Conservation (phyloP, 805 yeast genomes). For the Lipomyces yamanashiensis region DNA sequence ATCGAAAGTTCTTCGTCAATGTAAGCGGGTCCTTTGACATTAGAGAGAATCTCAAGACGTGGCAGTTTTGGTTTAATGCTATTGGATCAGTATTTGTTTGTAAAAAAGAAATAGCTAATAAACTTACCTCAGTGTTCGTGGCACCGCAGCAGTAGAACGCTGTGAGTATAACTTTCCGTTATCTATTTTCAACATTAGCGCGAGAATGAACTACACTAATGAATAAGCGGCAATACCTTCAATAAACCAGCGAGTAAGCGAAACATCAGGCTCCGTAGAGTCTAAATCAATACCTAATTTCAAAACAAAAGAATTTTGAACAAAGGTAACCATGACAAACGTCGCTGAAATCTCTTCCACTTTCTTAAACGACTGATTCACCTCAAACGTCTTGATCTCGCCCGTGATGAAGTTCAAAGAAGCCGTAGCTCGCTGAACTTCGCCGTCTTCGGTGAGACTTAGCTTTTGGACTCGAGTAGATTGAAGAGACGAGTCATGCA, state of each 20-base stretch:
- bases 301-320: slow-evolving; percentile 14
- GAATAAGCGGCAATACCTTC: not conserved
- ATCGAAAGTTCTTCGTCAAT: slow-evolving; percentile 22
- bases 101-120: not conserved
- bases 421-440: slow-evolving; percentile 25
- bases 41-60: slow-evolving; percentile 23
- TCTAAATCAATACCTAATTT: slow-evolving; percentile 13
- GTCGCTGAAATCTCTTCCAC: slow-evolving; percentile 41
- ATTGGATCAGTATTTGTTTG: not conserved
- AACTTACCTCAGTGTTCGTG: slow-evolving; percentile 20
- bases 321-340: slow-evolving; percentile 30
- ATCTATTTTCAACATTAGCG: slow-evolving; percentile 2
- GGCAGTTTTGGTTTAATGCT: slow-evolving; percentile 34
- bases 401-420: slow-evolving; percentile 37
- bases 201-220: not conserved
- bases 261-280: not conserved
- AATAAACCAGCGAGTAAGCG: slow-evolving; percentile 24
- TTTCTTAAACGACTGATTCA: slow-evolving; percentile 37
- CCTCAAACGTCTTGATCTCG: slow-evolving; percentile 40
- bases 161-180: slow-evolving; percentile 15
- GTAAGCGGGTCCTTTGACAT: slow-evolving; percentile 30
- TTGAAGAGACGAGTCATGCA: slow-evolving; percentile 2
- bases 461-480: slow-evolving; percentile 6
- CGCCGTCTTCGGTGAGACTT: slow-evolving; percentile 8
- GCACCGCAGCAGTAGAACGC: slow-evolving; percentile 6